Conservation (phyloP, 140 eudicot species). For the Flaveria floridana region DNA sequence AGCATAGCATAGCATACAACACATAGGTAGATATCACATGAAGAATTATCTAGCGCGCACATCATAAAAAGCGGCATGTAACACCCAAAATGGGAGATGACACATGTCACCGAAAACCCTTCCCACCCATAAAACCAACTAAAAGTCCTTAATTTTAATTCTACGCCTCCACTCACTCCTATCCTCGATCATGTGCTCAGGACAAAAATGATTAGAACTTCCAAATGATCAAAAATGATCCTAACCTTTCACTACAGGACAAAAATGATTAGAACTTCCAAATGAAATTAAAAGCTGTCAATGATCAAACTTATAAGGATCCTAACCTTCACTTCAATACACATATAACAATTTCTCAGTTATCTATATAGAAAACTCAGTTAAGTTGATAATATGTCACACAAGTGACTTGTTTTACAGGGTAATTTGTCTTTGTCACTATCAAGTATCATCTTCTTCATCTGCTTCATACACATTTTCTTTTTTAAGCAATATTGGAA, state of each 20-base stretch:
- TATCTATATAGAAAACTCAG: not conserved
- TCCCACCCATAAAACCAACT: too few relatives aligned
- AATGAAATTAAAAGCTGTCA: not conserved
- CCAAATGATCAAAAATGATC: too few relatives aligned
- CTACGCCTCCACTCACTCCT: too few relatives aligned
- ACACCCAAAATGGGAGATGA: too few relatives aligned
- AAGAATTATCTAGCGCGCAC: too few relatives aligned
- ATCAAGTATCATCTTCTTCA: not conserved
- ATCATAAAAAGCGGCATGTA: too few relatives aligned
- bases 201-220: too few relatives aligned
- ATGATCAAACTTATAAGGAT: slow-evolving; percentile 18
- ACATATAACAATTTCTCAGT: not conserved
- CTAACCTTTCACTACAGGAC: slow-evolving; percentile 18
- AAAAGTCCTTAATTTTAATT: too few relatives aligned
- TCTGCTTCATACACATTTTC: not conserved
- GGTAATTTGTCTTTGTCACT: not conserved
- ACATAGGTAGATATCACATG: too few relatives aligned
- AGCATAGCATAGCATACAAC: too few relatives aligned
- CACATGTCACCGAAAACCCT: too few relatives aligned
- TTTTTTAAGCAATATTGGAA: not conserved
- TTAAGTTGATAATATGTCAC: not conserved
- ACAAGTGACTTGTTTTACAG: not conserved
- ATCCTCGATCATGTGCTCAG: too few relatives aligned
- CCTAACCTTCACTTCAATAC: slow-evolving; percentile 4
- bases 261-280: not conserved